Base-by-base conservation (phyloP, 805 yeast species). In the Zygosaccharomyces lentus region DNA sequence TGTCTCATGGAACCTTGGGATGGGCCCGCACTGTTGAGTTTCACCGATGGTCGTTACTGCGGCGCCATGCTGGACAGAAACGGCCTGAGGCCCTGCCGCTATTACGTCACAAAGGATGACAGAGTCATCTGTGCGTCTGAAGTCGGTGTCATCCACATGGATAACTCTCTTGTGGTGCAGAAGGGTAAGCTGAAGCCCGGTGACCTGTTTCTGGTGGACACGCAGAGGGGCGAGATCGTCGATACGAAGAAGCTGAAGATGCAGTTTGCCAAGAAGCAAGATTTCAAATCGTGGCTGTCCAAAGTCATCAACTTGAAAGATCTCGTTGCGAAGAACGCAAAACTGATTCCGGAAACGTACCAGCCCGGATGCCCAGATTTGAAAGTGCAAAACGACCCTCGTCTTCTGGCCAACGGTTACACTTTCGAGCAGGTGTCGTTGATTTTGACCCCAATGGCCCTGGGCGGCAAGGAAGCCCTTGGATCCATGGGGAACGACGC, bases 1-100 rank as follows among this genome's bases (percentile, higher is more conserved):
- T 89, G 97, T 71, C 72, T 91, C 54, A 93, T 93, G 96, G 99
- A 91, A 72, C 98, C 98, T 7, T 91, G 99, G 99, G 99, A 91
- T 71, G 99, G 99, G 54, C 99, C 99, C 15, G 98, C 98, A 29
- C 73, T 93, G 56, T 87, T 91, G 73, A 89, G 96, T 25, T 93
- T 91, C 68, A 91, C 97, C 30, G 98, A 91, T 68, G 97, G 96
- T 57, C 79, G 98, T 59, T 91, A 87, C 77, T 88, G 96, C 71
- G 99, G 99, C 74, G 99, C 99, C 41, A 90, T 90, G 67, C 77
- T 93, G 55, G 99, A 91, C 71, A 81, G 99, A 72, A 91, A 93
- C 65, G 99, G 99, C 53, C 77, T 91, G 62, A 84, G 99, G 72
- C 99, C 99, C 30, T 93, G 99, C 74, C 87, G 99, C 65, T 91